Percentiles rank a stretch among this genome's conserved stretches.
Conservation (phyloP, 805 yeast genomes). For the Jamesozyma rosinii region DNA sequence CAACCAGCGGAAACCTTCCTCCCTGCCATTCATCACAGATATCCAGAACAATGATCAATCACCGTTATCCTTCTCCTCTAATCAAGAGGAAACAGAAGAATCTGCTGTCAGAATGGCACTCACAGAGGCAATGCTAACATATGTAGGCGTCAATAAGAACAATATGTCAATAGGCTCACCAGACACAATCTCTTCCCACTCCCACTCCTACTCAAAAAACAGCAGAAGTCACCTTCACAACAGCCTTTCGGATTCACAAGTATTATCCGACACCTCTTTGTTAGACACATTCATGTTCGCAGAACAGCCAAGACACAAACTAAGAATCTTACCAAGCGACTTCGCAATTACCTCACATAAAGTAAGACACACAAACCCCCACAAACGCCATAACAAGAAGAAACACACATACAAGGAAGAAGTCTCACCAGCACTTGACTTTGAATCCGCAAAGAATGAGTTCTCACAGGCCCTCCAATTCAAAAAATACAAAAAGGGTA, state of each 20-base stretch:
- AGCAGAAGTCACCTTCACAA: background rate
- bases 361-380: background rate
- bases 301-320: slow-evolving; percentile 12
- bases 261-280: slow-evolving; percentile 13
- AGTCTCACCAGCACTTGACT: slow-evolving; percentile 30
- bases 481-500: slow-evolving; percentile 42
- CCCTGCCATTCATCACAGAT: background rate
- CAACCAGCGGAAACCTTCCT: too few relatives aligned
- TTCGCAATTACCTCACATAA: slow-evolving; percentile 12
- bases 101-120: slow-evolving; percentile 52
- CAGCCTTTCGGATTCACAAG: background rate
- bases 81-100: slow-evolving; percentile 66
- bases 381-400: slow-evolving; percentile 12
- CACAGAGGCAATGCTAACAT: slow-evolving; percentile 58
- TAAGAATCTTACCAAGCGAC: slow-evolving; percentile 23
- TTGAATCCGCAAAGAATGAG: slow-evolving; percentile 44
- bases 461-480: slow-evolving; percentile 55
- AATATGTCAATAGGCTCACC: slow-evolving; percentile 18
- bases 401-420: slow-evolving; percentile 16
- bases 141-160: slow-evolving; percentile 52
- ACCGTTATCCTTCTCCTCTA: slow-evolving; percentile 37
- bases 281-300: slow-evolving; percentile 11
- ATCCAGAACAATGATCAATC: background rate
- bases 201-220: background rate
- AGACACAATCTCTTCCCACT: background rate